These are phyloP conservation scores for Ceriops tagal DNA, from an alignment of 345 rosid species.

Conservation along the genomic window DNA sequence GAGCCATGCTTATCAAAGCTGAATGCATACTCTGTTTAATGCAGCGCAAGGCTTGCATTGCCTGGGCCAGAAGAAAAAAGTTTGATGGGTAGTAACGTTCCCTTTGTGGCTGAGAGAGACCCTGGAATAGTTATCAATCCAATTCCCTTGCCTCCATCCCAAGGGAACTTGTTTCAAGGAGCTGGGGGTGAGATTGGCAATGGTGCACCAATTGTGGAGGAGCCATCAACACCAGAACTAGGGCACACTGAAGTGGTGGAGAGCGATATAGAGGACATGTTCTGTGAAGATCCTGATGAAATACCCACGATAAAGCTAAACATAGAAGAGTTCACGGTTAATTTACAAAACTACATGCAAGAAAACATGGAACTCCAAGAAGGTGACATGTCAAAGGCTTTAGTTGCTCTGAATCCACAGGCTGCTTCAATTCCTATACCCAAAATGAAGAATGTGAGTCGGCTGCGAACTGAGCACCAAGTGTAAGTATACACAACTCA, in stretches of 20 bases:
- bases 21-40: conserved; percentile 22
- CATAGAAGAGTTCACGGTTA: conserved; percentile 55
- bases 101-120: conserved; percentile 31
- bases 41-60: conserved; percentile 88
- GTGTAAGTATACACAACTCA: conserved; percentile 61
- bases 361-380: conserved; percentile 70
- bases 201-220: conserved; percentile 72
- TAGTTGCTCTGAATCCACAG: conserved; percentile 71
- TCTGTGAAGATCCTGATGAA: conserved; percentile 74
- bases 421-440: conserved; percentile 65
- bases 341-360: conserved; percentile 58
- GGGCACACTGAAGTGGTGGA: conserved; percentile 37
- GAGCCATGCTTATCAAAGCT: too few relatives aligned
- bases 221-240: conserved; percentile 74
- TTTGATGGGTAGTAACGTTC: conserved; percentile 41
- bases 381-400: conserved; percentile 76
- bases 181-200: conserved; percentile 24
- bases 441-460: conserved; percentile 74
- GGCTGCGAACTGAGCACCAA: conserved; percentile 88
- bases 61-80: conserved; percentile 79
- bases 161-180: conserved; percentile 31
- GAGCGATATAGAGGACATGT: conserved; percentile 70
- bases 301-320: conserved; percentile 75
- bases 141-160: conserved; percentile 42
- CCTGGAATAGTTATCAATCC: conserved; percentile 38